Evolutionary conservation across 352 stramenopile genomes (phyloP), one percentile per base, ranked within the genome.

Genomic region (Blastocystis sp.): DNA sequence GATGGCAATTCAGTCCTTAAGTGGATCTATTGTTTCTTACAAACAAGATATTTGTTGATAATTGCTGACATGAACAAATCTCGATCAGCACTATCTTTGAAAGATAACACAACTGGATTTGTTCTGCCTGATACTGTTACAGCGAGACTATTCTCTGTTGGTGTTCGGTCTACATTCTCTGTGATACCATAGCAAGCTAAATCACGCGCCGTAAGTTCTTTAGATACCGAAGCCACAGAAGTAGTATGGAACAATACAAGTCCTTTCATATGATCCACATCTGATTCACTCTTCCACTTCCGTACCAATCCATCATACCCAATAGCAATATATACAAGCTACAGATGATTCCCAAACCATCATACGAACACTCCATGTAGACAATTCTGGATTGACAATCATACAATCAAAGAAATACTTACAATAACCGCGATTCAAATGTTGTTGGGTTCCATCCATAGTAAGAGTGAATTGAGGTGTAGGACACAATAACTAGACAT

Each of bases 1-100:
- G 27, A 75, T 75, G 65, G 65, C 65, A 7, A 54, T 75, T 51
- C 32, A 75, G 29, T 54, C 29, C 19, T 75, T 73, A 37, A 46
- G 32, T 51, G 27, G 24, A 49, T 9, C 37, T 21, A 49, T 71
- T 71, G 59, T 71, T 71, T 24, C 0, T 27, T 32, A 66, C 57
- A 66, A 66, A 66, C 57, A 66, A 21, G 37, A 21, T 35, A 73
- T n/a, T 21, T 21, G 9, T 21, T 73, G 32, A 37, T 52, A 35
- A 73, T 73, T 5, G 32, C 6, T 9, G 61, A 46, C 6, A 56
- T 27, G 43, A 75, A 75, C 12, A 14, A 19, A 54, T 75, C 35
- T 24, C 65, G n/a, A 39, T 39, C 37, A n/a, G 29, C 37, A 21
- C 29, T 46, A 27, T 51, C 32, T 2, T 7, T 21, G 19, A 52